Base-by-base conservation (phyloP, 1,284 basidiomycete genomes). In the Sanghuangporus weigelae region DNA sequence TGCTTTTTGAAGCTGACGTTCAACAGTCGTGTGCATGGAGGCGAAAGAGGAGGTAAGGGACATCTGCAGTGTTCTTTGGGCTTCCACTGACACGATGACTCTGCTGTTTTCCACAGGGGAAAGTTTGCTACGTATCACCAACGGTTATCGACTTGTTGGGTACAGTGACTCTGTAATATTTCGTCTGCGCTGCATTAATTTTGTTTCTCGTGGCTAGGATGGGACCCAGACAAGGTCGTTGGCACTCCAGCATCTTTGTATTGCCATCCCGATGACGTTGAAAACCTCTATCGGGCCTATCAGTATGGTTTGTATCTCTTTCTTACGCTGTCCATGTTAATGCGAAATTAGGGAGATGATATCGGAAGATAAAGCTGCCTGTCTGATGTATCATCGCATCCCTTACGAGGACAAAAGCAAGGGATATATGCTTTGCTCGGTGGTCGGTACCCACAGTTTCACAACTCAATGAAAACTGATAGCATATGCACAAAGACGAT, bases 211-310 rank as follows among this genome's bases (percentile, higher is more conserved):
- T 62, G 57, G 44, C 46, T 67, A 91, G 89, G 89, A 56, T 91
- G 80, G 68, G 87, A 90, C 66, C 85, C 87, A 3, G 75, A 78
- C 62, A 89, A 92, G 68, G 78, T 90, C 64, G 78, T 89, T 60
- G 85, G 86, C 1, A 78, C 76, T 21, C 81, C 87, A 0, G 86
- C 85, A 3, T 76, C 90, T 38, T 82, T 87, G 62, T 84, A 91
- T 65, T 86, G 89, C 23, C 88, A 92, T 71, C 88, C 88, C 4
- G 89, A 91, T 48, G 89, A 92, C 70, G 85, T 85, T 67, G 71
- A 79, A n/a, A 79, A 82, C 36, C 81, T 87, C 19, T 81, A 82
- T 68, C 77, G 80, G 63, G 75, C 90, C 40, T 89, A 91, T 71
- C 87, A 87, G 86, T 89, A 68, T 38, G 80, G 59, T 44, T 26